Base-by-base conservation (phyloP, 331 rosid species). In the Malus hybrid region DNA sequence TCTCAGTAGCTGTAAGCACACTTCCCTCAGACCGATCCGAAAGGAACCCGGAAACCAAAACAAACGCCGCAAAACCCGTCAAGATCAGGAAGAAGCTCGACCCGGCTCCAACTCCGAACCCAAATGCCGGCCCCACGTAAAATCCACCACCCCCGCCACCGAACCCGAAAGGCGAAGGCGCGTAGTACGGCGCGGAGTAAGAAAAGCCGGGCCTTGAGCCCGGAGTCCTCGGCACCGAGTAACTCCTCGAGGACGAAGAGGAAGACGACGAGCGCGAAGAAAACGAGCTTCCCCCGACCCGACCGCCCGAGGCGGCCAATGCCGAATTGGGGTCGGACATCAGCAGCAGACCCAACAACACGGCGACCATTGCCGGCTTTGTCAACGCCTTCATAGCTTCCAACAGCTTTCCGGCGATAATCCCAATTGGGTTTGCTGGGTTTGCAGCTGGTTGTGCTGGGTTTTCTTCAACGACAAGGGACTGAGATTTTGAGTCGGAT, bases 41-140 rank as follows among this genome's bases (percentile, higher is more conserved):
- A 34, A 94, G 96, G 58, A 92, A 85, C 15, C 97, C 99, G n/a
- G 99, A 88, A 70, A 89, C 94, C 86, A 89, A 73, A 79, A 89
- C 70, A 80, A 86, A 89, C 56, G 93, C 86, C 22, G 86, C 79
- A 16, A 94, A 94, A 18, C 99, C 97, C 62, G 82, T 79, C 56
- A 94, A 65, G 19, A 94, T 86, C 15, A 94, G 81, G 53, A 92
- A 66, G 64, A 90, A 85, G 62, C 99, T 92, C 24, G 97, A 92
- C 8, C 99, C 99, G 36, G 96, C 94, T 61, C 98, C 98, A 2
- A 91, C 89, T 60, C 98, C 98, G 3, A 93, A 72, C 29, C 97
- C 97, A 4, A 92, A 84, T 1, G 97, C 97, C 2, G 98, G 96
- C 1, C 95, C 98, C 68, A 92, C 74, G 22, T 88, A 94, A 60